Conservation (phyloP, 768 basidiomycete genomes). For the Lactarius trivialis region DNA sequence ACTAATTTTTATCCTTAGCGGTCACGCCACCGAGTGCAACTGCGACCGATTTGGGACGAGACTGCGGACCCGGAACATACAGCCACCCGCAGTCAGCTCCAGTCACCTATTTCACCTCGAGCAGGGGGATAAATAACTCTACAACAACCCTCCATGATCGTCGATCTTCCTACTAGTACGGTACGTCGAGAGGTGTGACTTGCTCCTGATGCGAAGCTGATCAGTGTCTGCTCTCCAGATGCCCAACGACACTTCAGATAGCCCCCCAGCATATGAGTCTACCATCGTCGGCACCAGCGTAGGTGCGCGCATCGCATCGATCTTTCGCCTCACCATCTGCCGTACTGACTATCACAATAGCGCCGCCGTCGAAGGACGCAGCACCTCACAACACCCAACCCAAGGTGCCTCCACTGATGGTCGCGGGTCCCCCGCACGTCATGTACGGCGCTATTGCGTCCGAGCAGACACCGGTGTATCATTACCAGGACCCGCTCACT, state of each 20-base stretch:
- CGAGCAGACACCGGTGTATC: conserved; percentile 24
- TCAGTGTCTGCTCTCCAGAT: not conserved
- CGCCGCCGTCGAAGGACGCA: not conserved
- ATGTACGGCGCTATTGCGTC: conserved; percentile 9
- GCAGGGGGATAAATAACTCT: no score
- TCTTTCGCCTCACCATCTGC: not conserved
- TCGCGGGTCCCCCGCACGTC: not conserved
- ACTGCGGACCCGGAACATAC: not conserved
- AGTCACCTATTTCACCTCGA: no score
- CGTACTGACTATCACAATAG: not conserved
- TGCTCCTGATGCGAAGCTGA: not conserved
- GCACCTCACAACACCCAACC: not conserved
- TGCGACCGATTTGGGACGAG: not conserved
- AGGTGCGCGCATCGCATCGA: not conserved
- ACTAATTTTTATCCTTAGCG: not conserved
- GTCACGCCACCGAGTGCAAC: not conserved
- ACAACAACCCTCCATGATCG: conserved; percentile 1
- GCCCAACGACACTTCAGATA: not conserved
- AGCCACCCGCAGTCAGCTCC: not conserved
- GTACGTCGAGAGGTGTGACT: not conserved
- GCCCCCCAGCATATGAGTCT: conserved; percentile 15
- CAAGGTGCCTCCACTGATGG: not conserved
- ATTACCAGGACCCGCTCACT: conserved; percentile 30
- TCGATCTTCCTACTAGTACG: not conserved
- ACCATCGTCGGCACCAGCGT: not conserved